Conservation (phyloP, 768 basidiomycete genomes). For the Leccinum boreale region DNA sequence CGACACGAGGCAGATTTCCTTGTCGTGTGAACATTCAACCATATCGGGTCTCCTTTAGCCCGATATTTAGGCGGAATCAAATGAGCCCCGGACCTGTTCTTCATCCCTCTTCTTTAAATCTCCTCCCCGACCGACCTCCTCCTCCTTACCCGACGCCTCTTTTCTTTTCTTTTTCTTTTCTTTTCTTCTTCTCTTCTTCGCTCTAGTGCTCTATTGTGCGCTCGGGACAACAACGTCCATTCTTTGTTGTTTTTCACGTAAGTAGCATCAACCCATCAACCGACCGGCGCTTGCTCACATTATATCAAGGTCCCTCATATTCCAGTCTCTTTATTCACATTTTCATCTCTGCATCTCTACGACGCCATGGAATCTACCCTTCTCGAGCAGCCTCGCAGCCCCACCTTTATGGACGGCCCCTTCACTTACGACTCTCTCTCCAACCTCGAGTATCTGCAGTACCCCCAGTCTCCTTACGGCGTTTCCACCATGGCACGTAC, state of each 20-base stretch:
- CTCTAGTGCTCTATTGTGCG: conserved; percentile 36
- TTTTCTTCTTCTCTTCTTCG: conserved; percentile 20
- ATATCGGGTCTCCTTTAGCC: conserved; percentile 13
- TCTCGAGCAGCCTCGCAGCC: conserved; percentile 49
- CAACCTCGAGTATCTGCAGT: conserved; percentile 62
- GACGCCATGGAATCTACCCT: conserved; percentile 46
- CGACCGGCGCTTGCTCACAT: neutral
- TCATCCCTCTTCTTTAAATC: conserved; percentile 24
- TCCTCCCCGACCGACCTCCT: conserved; percentile 22
- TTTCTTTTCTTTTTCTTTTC: conserved; percentile 32
- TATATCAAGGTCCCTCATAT: conserved; percentile 30
- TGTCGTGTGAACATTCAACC: conserved; percentile 9
- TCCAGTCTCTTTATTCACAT: conserved; percentile 33
- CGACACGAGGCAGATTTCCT: conserved; percentile 31
- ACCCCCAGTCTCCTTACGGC: conserved; percentile 63
- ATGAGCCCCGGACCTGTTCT: conserved; percentile 22
- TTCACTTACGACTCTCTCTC: conserved; percentile 45
- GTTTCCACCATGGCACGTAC: conserved; percentile 59
- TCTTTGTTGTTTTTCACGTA: conserved; percentile 34
- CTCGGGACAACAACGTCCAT: conserved; percentile 28
- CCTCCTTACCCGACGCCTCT: conserved; percentile 39
- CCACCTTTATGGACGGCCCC: conserved; percentile 48
- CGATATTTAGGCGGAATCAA: conserved; percentile 35
- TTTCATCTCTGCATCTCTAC: conserved; percentile 36
- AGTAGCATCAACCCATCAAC: conserved; percentile 6